Conservation (phyloP, 306 rosid genomes). For the Calophaca sinica region DNA sequence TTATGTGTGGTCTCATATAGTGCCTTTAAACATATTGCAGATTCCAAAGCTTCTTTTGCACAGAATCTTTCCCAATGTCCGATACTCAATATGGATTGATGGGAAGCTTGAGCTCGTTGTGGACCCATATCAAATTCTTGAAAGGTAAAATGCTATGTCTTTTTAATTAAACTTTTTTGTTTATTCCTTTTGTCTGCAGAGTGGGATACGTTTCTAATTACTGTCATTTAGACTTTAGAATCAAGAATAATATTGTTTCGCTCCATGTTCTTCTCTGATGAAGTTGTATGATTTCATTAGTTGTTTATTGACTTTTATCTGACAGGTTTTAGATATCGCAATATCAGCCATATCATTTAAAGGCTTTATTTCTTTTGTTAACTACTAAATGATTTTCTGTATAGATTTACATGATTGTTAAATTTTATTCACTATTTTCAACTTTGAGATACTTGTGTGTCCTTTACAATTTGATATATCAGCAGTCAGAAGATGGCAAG, state of each 20-base stretch:
- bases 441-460: background rate
- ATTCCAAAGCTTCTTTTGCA: conserved; percentile 98
- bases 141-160: conserved; percentile 62
- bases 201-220: conserved; percentile 21
- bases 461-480: background rate
- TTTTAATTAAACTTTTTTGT: conserved; percentile 15
- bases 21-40: conserved; percentile 56
- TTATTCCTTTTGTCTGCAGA: conserved; percentile 24
- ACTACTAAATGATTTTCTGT: background rate
- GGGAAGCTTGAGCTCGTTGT: conserved; percentile 88
- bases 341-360: background rate
- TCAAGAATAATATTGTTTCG: conserved; percentile 22
- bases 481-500: background rate
- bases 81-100: conserved; percentile 95
- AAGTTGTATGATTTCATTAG: conserved; percentile 13
- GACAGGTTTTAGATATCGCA: conserved; percentile 15
- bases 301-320: background rate
- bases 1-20: conserved; percentile 34
- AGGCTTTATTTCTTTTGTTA: background rate
- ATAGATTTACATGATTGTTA: background rate
- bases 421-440: conserved; percentile 24
- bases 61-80: conserved; percentile 87
- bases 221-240: conserved; percentile 16
- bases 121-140: conserved; percentile 91
- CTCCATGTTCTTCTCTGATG: conserved; percentile 25